Base-by-base conservation (phyloP, 2,329 filamentous ascomycete species). In the Akanthomyces muscarius region DNA sequence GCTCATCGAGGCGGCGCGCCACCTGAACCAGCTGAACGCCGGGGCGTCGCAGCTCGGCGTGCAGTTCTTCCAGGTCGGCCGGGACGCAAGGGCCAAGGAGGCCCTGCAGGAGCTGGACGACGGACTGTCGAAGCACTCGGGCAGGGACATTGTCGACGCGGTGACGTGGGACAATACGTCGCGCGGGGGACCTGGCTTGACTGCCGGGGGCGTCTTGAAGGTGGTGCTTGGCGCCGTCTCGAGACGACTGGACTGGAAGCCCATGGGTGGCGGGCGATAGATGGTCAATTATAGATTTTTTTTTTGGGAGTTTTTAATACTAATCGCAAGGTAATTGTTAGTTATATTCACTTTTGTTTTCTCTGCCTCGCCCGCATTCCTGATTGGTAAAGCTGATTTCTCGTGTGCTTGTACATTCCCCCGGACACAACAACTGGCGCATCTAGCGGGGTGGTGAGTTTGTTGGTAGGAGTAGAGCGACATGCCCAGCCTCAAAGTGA, bases 21-120 rank as follows among this genome's bases (percentile, higher is more conserved):
- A 85, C 70, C 83, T 98, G 38, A 89, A 95, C 70, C 75, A 75
- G 58, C 73, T 89, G 8, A 82, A 87, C 10, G 92, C 92, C 0
- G 86, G 89, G 4, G 82, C 87, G 0, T 90, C 90, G 80, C 95
- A 98, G 77, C 80, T 97, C 10, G 94, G 94, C 41, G 86, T 98
- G 63, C 94, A 98, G 74, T 98, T 98, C 79, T 96, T 98, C 80
- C 94, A 97, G 76, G 90, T 98, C 51, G 94, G 95, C 63, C 82
- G 84, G 56, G 91, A 96, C 68, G 71, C 77, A 0, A 78, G 75
- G 0, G 94, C 93, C 0, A 80, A 81, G 1, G 75, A 81, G 67
- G 86, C 89, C 62, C 79, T 98, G 45, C 78, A 83, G 68, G 81
- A 87, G 53, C 80, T 98, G 8, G 94, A 98, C 71, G 90, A 97